These are phyloP conservation scores for Corylus americana DNA, from an alignment of 306 rosid species.

Conservation along the genomic window DNA sequence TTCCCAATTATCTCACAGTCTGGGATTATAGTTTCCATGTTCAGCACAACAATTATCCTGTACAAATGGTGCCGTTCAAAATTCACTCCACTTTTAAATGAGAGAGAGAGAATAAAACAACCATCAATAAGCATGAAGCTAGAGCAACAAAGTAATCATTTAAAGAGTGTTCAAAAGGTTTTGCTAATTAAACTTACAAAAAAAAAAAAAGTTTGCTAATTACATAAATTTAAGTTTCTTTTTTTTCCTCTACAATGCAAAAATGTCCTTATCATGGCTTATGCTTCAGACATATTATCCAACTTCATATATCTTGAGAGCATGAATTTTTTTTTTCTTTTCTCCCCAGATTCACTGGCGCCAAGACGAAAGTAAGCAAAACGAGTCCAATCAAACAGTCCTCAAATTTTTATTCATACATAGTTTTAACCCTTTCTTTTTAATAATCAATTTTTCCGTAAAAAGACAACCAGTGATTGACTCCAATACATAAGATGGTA, in stretches of 20 bases:
- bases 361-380: neutral
- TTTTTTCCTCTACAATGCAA: neutral
- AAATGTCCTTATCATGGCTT: neutral
- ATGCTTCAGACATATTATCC: neutral
- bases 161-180: neutral
- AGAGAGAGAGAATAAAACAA: neutral
- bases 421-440: neutral
- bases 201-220: constrained; percentile 10
- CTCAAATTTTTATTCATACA: neutral
- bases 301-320: neutral
- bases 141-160: constrained; percentile 6
- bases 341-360: neutral
- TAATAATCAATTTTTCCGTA: neutral
- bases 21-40: constrained; percentile 78
- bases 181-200: no score
- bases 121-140: neutral
- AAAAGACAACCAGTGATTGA: neutral
- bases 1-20: constrained; percentile 79
- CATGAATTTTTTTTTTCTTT: neutral
- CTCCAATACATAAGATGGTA: neutral
- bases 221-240: constrained; percentile 10
- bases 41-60: constrained; percentile 84
- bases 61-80: constrained; percentile 12
- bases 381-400: neutral
- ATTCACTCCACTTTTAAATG: neutral